A percentile compares a stretch with the other conserved stretches of the same genome.
phyloP scores from a whole-genome alignment of 108 stramenopile species.

The Conticribra guillardii region DNA sequence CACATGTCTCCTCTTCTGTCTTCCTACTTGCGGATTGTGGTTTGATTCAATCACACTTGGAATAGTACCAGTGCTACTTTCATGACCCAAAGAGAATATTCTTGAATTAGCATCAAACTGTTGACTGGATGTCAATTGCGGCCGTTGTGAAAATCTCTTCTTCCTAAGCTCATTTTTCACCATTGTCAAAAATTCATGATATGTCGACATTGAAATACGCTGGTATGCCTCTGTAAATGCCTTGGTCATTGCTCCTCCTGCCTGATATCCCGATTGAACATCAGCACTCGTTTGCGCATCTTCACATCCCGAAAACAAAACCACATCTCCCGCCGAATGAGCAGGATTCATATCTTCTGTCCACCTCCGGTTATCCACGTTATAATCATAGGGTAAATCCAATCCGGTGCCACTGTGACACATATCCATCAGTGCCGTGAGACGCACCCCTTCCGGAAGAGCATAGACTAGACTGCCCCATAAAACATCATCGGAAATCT shows the following conservation, averaged over 20 bases:
- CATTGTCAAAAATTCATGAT: slow-evolving; percentile 46
- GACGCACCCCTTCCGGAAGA: slow-evolving; percentile 71
- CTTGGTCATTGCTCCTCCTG: slow-evolving; percentile 59
- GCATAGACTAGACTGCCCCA: slow-evolving; percentile 68
- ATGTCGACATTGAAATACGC: slow-evolving; percentile 33
- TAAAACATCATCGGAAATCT: slow-evolving; percentile 75
- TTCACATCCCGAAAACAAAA: slow-evolving; percentile 86
- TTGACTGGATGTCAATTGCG: slow-evolving; percentile 53
- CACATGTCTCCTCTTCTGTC: slow-evolving; percentile 48
- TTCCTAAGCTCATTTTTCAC: slow-evolving; percentile 33
- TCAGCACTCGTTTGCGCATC: slow-evolving; percentile 91
- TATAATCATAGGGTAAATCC: slow-evolving; percentile 74
- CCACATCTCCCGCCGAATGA: slow-evolving; percentile 52
- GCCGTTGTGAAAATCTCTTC: slow-evolving; percentile 42
- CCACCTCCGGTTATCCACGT: slow-evolving; percentile 39
- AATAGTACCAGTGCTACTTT: slow-evolving; percentile 16
- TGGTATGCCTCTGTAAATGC: slow-evolving; percentile 49
- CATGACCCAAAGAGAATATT: slow-evolving; percentile 51
- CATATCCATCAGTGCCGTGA: slow-evolving; percentile 79
- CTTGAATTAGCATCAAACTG: slow-evolving; percentile 44
- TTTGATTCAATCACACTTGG: slow-evolving; percentile 46
- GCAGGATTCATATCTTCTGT: slow-evolving; percentile 47
- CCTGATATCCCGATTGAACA: slow-evolving; percentile 50
- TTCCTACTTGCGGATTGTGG: slow-evolving; percentile 39
- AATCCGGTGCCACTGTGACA: slow-evolving; percentile 93